phyloP scores from a whole-genome alignment of 441 rosid species.

The Codiaeum variegatum region DNA sequence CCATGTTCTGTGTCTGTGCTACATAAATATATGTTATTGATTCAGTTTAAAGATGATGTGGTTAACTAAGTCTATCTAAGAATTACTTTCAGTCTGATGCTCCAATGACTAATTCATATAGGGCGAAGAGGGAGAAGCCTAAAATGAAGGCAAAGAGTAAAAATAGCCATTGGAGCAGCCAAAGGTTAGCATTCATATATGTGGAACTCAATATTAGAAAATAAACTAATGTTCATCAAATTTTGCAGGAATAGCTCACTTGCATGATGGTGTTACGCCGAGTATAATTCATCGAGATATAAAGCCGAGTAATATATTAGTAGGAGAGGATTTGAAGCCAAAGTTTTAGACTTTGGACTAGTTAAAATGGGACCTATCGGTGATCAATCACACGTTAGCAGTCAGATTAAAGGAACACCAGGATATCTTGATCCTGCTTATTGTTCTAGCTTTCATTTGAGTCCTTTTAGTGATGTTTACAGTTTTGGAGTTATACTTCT shows the following conservation, averaged over 20 bases:
- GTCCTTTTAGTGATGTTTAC: slow-evolving; percentile 52
- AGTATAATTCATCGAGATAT: slow-evolving; percentile 62
- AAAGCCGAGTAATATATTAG: slow-evolving; percentile 55
- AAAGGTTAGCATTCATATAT: slow-evolving; percentile 33
- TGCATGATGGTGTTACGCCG: slow-evolving; percentile 51
- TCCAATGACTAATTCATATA: too few relatives aligned
- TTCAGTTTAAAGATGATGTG: too few relatives aligned
- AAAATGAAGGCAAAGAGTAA: slow-evolving; percentile 59
- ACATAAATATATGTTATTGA: too few relatives aligned
- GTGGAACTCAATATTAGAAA: background rate
- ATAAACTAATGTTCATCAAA: background rate
- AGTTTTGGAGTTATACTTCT: slow-evolving; percentile 68
- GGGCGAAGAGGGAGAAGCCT: slow-evolving; percentile 42
- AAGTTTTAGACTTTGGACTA: slow-evolving; percentile 63
- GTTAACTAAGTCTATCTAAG: too few relatives aligned
- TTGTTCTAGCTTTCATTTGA: slow-evolving; percentile 48
- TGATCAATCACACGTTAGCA: slow-evolving; percentile 56
- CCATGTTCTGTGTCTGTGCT: too few relatives aligned
- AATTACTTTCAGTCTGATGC: too few relatives aligned
- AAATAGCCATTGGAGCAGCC: slow-evolving; percentile 61
- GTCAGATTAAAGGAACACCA: slow-evolving; percentile 64
- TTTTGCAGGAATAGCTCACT: slow-evolving; percentile 50
- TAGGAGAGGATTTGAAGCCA: slow-evolving; percentile 54
- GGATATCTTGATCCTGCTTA: slow-evolving; percentile 73
- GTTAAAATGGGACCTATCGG: slow-evolving; percentile 51